phyloP scores from a whole-genome alignment of 768 basidiomycete species.

The Erythrobasidium yunnanense region DNA sequence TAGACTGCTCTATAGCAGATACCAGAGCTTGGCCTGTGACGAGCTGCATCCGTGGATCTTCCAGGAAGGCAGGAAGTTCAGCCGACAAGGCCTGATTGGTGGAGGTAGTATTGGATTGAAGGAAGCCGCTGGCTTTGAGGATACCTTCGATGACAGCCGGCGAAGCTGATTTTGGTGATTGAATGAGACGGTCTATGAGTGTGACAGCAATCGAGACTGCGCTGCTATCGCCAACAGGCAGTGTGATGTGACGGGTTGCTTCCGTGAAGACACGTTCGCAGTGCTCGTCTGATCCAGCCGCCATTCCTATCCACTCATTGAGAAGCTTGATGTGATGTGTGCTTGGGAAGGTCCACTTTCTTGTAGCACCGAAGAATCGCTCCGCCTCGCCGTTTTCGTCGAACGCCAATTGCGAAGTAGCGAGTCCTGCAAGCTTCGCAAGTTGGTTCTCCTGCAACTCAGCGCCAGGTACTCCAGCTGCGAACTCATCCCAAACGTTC shows the following conservation, averaged over 20 bases:
- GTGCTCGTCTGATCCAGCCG: not conserved
- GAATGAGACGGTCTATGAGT: not conserved
- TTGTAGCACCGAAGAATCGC: no score
- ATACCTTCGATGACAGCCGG: not conserved
- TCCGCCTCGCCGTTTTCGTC: no score
- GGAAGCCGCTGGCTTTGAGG: not conserved
- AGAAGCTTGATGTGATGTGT: not conserved
- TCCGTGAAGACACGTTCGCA: not conserved
- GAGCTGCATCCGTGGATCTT: not conserved
- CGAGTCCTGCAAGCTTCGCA: conserved; percentile 2
- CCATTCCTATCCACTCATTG: not conserved
- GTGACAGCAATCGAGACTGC: not conserved
- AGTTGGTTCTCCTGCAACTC: not conserved
- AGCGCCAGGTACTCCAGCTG: not conserved
- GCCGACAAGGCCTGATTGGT: no score
- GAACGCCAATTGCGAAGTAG: not conserved
- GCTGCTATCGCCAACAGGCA: no score
- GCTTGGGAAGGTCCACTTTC: no score
- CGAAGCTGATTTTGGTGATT: not conserved
- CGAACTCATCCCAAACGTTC: not conserved
- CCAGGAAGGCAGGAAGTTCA: not conserved
- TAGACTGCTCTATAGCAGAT: not conserved
- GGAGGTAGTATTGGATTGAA: not conserved
- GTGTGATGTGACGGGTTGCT: not conserved
- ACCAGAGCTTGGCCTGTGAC: not conserved